These are phyloP conservation scores for Multifurca ochricompacta DNA, from an alignment of 768 basidiomycete genomes.

Conservation along the genomic window DNA sequence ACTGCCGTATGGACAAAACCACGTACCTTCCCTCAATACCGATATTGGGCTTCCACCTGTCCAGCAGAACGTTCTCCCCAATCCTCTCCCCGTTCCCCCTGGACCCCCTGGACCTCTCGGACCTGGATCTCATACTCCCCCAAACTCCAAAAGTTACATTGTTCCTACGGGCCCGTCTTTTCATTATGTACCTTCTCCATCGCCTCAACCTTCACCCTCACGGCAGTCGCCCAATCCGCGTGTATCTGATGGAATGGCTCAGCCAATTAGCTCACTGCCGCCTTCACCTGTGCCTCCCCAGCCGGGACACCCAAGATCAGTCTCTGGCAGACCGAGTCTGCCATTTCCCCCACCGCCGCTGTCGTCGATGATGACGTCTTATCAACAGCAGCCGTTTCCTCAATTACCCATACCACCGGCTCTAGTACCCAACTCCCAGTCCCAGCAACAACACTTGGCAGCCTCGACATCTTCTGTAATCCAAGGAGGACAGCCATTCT, in stretches of 20 bases:
- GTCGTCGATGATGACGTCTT: slow-evolving; percentile 29
- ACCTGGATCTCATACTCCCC: slow-evolving; percentile 13
- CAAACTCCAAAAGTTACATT: neutral
- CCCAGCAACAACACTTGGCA: slow-evolving; percentile 18
- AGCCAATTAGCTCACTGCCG: slow-evolving; percentile 21
- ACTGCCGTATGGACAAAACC: neutral
- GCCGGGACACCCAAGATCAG: slow-evolving; percentile 17
- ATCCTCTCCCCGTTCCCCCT: slow-evolving; percentile 20
- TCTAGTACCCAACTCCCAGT: slow-evolving; percentile 13
- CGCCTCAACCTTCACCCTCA: slow-evolving; percentile 15
- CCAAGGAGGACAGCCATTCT: slow-evolving; percentile 22
- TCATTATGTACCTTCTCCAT: slow-evolving; percentile 11
- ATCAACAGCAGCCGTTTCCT: slow-evolving; percentile 27
- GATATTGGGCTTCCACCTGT: neutral
- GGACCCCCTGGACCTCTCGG: slow-evolving; percentile 21
- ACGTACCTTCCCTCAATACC: neutral
- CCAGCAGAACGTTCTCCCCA: slow-evolving; percentile 5
- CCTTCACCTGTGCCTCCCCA: slow-evolving; percentile 10
- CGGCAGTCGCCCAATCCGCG: slow-evolving; percentile 7
- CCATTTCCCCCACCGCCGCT: slow-evolving; percentile 35
- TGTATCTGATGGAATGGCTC: neutral
- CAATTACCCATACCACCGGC: slow-evolving; percentile 13
- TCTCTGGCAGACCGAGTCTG: slow-evolving; percentile 41
- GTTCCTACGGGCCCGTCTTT: slow-evolving; percentile 8
- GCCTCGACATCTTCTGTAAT: slow-evolving; percentile 23